These are phyloP conservation scores for Citrus australasica DNA, from an alignment of 345 rosid species.

Conservation along the genomic window DNA sequence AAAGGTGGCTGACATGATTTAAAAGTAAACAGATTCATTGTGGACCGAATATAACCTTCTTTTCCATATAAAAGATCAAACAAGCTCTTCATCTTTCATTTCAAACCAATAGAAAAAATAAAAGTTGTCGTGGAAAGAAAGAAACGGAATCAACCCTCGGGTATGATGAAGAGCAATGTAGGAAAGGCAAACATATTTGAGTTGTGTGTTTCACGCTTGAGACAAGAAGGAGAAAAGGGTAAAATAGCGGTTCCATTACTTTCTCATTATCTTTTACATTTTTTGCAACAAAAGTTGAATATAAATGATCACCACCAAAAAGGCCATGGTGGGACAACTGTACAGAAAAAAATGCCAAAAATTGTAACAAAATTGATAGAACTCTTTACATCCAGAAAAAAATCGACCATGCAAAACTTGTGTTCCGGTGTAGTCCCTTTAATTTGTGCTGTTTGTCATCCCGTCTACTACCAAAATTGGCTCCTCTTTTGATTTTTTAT, in stretches of 20 bases:
- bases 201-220: not conserved
- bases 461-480: not conserved
- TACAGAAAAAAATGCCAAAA: not conserved
- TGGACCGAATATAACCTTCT: not conserved
- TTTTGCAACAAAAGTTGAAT: not conserved
- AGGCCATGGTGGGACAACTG: constrained; percentile 13
- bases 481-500: not conserved
- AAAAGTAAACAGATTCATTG: not conserved
- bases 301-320: not conserved
- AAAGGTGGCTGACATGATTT: no score
- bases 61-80: no score
- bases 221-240: not conserved
- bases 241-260: not conserved
- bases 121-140: not conserved
- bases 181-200: not conserved
- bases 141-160: not conserved
- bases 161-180: not conserved
- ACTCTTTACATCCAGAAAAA: not conserved
- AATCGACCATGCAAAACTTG: not conserved
- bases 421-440: not conserved
- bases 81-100: no score
- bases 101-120: no score
- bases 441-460: constrained; percentile 2
- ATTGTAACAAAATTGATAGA: not conserved
- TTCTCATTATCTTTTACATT: not conserved